Evolutionary conservation across 1,284 basidiomycete genomes (phyloP), one percentile per base, ranked within the genome.

Genomic region (Coriolopsis trogii): DNA sequence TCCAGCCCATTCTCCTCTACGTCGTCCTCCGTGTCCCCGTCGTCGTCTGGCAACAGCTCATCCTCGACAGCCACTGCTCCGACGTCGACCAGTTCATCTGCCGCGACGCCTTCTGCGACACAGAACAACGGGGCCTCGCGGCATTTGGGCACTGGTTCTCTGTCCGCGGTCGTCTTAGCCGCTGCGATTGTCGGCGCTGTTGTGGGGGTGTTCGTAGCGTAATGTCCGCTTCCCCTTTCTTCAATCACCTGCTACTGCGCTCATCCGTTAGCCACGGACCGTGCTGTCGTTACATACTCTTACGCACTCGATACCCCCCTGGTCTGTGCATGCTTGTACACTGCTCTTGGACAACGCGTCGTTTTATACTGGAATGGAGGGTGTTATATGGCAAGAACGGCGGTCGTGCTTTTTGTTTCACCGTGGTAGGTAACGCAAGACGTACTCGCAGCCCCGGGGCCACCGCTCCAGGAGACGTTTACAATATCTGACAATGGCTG

Each of bases 1-100:
- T 52, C 57, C 41, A 54, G 61, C 16, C 48, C 49, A 30, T 56
- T 59, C 8, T 57, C 55, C 49, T 37, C 58, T 15, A 55, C 66
- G 9, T 38, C 61, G 6, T 41, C 55, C 7, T 50, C 61, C 8
- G 48, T 53, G 16, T 45, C 59, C 5, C 20, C 39, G 20, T 18
- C 41, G 28, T 21, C 31, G 24, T 41, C 38, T 36, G 7, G 23
- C 10, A 34, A 31, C 20, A 15, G 23, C 7, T 23, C 42, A 23
- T 28, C 23, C 24, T n/a, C 46, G 6, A 30, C 41, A 3, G 20
- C 8, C 26, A 26, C 41, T 10, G n/a, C 41, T 9, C 28, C 28
- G n/a, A 8, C 28, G 3, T 20, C 41, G 3, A 42, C 28, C 9
- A 20, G 12, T 10, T 6, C 24, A 20, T 37, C 24, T 7, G 20